Evolutionary conservation across 1,139 yeast species (phyloP), one percentile per base, ranked within the genome.

Genomic region (Sugiyamaella paludigena): DNA sequence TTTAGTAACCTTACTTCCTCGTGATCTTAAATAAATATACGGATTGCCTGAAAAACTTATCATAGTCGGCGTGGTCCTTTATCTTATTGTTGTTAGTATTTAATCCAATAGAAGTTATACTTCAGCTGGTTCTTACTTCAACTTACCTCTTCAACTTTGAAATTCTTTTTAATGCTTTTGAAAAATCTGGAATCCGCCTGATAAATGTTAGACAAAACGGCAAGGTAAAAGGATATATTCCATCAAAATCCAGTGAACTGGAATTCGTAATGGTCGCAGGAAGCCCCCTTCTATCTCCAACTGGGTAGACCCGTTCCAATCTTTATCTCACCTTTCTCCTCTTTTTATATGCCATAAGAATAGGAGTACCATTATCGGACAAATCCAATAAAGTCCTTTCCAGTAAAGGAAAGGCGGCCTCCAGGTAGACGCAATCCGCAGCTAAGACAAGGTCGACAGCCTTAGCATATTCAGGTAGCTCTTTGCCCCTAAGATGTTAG

Each of bases 361-460:
- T 69, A 40, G 70, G 59, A 1, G 79, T 74, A 13, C 71, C 72
- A 10, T 59, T 53, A 8, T 62, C 65, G 1, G 79, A 70, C 15
- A 78, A 57, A 47, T 77, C 78, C 34, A 76, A 49, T 37, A 78
- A 60, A 0, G 83, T 78, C 52, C 67, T 65, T 48, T 76, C 78
- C 40, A 78, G 60, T 32, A 78, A 54, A 1, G 80, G 81, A 56
- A 79, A 78, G 2, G 81, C 79, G 9, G 69, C 61, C 55, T 78
- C 83, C 24, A 76, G 63, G 53, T 78, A 78, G 7, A 79, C 83
- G 60, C 83, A 78, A 59, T 78, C 83, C 0, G 83, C 83, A 2
- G 82, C 83, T 32, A 79, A 59, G 1, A 78, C 64, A 7, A 77
- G 62, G 60, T 78, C 81, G 1, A 72, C 68, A 2, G 54, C 57